Conservation (phyloP, 1,284 basidiomycete species). For the Inonotus obliquus region DNA sequence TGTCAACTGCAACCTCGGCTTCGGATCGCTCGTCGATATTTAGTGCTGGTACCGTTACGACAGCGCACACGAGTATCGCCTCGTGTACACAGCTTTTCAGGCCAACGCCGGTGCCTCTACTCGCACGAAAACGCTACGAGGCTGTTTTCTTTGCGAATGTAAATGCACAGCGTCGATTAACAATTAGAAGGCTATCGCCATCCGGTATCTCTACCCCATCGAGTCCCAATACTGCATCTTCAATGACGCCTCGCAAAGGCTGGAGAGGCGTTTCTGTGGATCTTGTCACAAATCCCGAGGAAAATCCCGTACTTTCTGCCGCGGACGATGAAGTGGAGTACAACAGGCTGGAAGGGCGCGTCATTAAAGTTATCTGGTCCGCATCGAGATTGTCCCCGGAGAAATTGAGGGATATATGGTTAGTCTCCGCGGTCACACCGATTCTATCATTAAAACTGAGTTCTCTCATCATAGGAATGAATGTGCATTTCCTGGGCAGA, state of each 20-base stretch:
- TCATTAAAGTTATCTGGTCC: conserved; percentile 60
- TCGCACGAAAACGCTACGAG: conserved; percentile 62
- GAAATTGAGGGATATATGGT: conserved; percentile 65
- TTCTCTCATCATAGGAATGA: conserved; percentile 46
- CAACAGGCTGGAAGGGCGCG: conserved; percentile 45
- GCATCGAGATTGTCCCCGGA: conserved; percentile 50
- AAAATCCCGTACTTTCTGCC: conserved; percentile 23
- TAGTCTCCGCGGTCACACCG: conserved; percentile 24
- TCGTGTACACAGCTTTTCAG: conserved; percentile 33
- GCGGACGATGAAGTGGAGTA: conserved; percentile 34
- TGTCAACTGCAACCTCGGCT: conserved; percentile 31
- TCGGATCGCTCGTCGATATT: conserved; percentile 64
- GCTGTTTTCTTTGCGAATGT: conserved; percentile 57
- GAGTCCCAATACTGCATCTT: conserved; percentile 29
- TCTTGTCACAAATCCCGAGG: conserved; percentile 48
- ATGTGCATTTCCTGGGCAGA: conserved; percentile 52
- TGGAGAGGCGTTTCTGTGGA: conserved; percentile 78
- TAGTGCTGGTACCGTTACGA: conserved; percentile 41
- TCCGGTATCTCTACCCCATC: conserved; percentile 27
- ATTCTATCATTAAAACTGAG: conserved; percentile 2
- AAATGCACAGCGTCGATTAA: conserved; percentile 37
- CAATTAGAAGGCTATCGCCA: conserved; percentile 9
- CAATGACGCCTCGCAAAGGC: conserved; percentile 33
- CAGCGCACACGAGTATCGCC: conserved; percentile 43
- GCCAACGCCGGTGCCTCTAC: conserved; percentile 59